Conservation (phyloP, 805 yeast genomes). For the Citeromyces matritensis region DNA sequence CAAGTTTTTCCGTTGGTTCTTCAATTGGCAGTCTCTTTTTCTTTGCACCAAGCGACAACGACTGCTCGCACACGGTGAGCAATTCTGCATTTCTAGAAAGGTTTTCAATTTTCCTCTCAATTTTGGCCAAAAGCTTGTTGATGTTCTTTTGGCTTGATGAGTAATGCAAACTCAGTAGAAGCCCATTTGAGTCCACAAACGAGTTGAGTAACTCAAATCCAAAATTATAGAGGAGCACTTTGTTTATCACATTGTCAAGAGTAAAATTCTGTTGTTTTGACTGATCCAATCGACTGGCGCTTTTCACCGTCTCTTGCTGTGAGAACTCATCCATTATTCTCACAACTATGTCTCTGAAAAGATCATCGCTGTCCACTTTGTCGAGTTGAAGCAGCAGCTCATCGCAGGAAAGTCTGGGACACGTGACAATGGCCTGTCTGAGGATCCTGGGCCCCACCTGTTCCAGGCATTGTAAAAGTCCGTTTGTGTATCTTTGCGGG, state of each 20-base stretch:
- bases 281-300: constrained; percentile 21
- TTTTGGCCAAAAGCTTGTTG: constrained; percentile 26
- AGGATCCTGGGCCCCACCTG: constrained; percentile 41
- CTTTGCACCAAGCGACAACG: constrained; percentile 8
- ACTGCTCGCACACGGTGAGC: constrained; percentile 31
- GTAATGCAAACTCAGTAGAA: constrained; percentile 43
- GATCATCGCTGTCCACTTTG: constrained; percentile 38
- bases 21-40: constrained; percentile 6
- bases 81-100: constrained; percentile 24
- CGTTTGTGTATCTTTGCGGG: constrained; percentile 43
- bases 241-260: constrained; percentile 26
- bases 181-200: constrained; percentile 60
- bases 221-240: constrained; percentile 27
- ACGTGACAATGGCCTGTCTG: constrained; percentile 72
- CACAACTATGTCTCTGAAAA: constrained; percentile 51
- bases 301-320: constrained; percentile 37
- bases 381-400: constrained; percentile 54
- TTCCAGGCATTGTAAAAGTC: constrained; percentile 23
- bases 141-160: constrained; percentile 30
- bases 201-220: constrained; percentile 51
- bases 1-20: background rate
- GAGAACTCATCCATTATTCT: constrained; percentile 58
- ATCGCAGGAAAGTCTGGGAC: constrained; percentile 48
- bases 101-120: constrained; percentile 19
- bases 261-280: constrained; percentile 11